Evolutionary conservation across 306 rosid genomes (phyloP), one percentile per base, ranked within the genome.

Genomic region (Trichosanthes truncata): DNA sequence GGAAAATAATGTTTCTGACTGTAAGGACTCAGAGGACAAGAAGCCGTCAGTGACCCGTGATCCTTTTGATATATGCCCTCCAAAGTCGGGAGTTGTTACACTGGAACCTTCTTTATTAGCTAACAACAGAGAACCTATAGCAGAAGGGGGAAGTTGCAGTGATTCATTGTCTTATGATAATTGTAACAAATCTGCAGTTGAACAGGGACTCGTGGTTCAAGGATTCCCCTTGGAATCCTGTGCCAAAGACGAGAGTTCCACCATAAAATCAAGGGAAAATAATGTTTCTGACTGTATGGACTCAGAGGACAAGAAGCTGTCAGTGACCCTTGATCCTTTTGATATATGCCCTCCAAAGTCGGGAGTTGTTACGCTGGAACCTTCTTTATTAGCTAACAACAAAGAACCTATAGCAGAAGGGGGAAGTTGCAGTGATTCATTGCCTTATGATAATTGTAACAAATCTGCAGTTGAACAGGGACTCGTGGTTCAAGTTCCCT

Each of bases 61-160:
- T 0, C 4, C 80, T 38, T 89, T 89, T 75, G 97, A 92, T 85
- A 87, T 94, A 40, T 94, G 94, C 76, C 86, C 53, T 14, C 74
- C 83, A 18, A 88, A 84, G 71, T 7, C 15, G 0, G 23, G 60
- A 35, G 35, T 4, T 72, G 0, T 81, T 43, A 69, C 1, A 5
- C 82, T 92, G 86, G 85, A 89, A 5, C 81, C 88, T 21, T 0
- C 90, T 78, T 40, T 92, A 49, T 67, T 71, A 18, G 80, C 0
- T 26, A 65, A 43, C 69, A 94, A 94, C 61, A 85, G 86, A 25
- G 40, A 81, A 81, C 59, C 15, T 59, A 38, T 23, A 2, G 5
- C 29, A 2, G 29, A n/a, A 63, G 81, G 76, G 25, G 43, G 25
- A 63, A 17, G 38, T n/a, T 17, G 33, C 40, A 0, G 3, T 53